Percentiles rank a stretch among this genome's conserved stretches.
phyloP scores from a whole-genome alignment of 768 basidiomycete species.

The Serendipita sp. region DNA sequence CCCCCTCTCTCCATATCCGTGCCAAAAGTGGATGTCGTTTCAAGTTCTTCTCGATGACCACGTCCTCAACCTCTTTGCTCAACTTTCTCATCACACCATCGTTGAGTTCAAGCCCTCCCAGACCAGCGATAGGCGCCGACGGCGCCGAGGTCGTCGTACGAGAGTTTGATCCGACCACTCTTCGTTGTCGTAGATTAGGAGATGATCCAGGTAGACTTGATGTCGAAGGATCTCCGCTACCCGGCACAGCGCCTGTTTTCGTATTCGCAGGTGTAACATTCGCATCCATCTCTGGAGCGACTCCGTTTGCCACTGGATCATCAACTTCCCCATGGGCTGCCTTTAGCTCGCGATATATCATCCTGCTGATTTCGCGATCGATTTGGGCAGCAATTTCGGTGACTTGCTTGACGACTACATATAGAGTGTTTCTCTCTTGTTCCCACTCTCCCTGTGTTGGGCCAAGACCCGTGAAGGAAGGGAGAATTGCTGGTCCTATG shows the following conservation, averaged over 20 bases:
- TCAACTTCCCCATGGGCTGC: background rate
- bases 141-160: background rate
- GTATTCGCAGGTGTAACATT: background rate
- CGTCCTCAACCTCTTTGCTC: background rate
- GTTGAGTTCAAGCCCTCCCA: slow-evolving; percentile 2
- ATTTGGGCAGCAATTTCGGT: slow-evolving; percentile 1
- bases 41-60: background rate
- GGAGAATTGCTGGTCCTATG: slow-evolving; percentile 52
- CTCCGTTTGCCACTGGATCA: background rate
- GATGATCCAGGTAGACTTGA: background rate
- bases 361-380: slow-evolving; percentile 5
- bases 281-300: background rate
- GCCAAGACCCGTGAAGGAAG: slow-evolving; percentile 12
- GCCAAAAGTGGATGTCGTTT: background rate
- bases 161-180: background rate
- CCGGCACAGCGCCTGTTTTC: too few species aligned
- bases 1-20: slow-evolving; percentile 1
- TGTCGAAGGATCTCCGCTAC: too few species aligned
- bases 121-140: background rate
- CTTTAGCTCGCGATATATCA: background rate
- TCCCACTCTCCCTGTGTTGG: background rate
- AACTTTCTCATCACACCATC: background rate
- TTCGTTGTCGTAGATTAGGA: background rate
- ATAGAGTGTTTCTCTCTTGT: background rate
- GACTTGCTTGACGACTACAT: background rate